phyloP scores from a whole-genome alignment of 2,329 filamentous ascomycete species.

The Xylariaceae sp. region DNA sequence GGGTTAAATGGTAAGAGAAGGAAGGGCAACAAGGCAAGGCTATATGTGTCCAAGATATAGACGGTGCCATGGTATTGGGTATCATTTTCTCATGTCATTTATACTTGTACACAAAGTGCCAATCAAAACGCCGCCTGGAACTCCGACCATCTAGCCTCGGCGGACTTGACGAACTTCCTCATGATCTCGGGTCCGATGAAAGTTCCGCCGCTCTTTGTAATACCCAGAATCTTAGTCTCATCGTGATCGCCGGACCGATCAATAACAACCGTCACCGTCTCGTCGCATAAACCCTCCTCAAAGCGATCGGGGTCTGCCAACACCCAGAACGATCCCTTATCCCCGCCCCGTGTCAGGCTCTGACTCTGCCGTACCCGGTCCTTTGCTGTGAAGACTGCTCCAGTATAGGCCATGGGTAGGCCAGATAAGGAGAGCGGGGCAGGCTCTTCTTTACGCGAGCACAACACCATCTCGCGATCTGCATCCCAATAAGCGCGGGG shows the following conservation, averaged over 20 bases:
- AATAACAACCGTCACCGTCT: slow-evolving; percentile 79
- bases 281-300: slow-evolving; percentile 79
- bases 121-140: slow-evolving; percentile 32
- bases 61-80: slow-evolving; percentile 5
- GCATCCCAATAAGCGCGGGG: slow-evolving; percentile 78
- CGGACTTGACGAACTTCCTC: slow-evolving; percentile 52
- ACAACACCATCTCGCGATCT: slow-evolving; percentile 74
- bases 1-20: neutral
- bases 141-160: slow-evolving; percentile 60
- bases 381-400: slow-evolving; percentile 68
- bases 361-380: slow-evolving; percentile 42
- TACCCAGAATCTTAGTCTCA: slow-evolving; percentile 55
- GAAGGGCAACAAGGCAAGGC: neutral
- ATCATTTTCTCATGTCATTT: slow-evolving; percentile 14
- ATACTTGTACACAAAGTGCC: slow-evolving; percentile 1
- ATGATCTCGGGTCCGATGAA: slow-evolving; percentile 61
- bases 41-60: neutral
- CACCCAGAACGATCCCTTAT: slow-evolving; percentile 55
- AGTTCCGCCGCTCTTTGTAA: slow-evolving; percentile 81
- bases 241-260: slow-evolving; percentile 48
- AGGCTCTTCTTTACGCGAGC: slow-evolving; percentile 53
- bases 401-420: slow-evolving; percentile 71
- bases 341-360: slow-evolving; percentile 37
- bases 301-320: slow-evolving; percentile 83
- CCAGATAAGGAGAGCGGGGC: slow-evolving; percentile 55